Conservation (phyloP, 495 filamentous ascomycete genomes). For the Hypoxylon fragiforme region DNA sequence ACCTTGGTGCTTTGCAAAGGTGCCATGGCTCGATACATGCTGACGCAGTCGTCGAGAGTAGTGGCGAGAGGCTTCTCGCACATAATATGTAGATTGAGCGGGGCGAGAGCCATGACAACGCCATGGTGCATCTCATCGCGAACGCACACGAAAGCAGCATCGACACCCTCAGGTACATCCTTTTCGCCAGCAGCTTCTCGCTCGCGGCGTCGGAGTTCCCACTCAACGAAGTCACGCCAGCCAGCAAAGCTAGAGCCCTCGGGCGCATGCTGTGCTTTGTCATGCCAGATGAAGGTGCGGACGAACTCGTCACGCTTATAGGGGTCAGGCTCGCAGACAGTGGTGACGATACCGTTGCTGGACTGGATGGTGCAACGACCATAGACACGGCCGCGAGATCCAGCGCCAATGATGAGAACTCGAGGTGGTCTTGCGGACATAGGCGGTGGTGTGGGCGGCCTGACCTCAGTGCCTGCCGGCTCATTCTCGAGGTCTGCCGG, state of each 20-base stretch:
- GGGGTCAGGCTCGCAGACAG: conserved; percentile 79
- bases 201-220: conserved; percentile 60
- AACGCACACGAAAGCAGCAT: conserved; percentile 86
- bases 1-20: conserved; percentile 48
- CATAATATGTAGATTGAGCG: conserved; percentile 77
- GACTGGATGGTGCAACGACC: conserved; percentile 64
- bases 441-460: conserved; percentile 38
- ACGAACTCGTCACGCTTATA: conserved; percentile 75
- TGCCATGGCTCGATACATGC: conserved; percentile 64
- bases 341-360: conserved; percentile 66
- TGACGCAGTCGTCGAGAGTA: conserved; percentile 71
- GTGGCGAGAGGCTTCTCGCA: conserved; percentile 94
- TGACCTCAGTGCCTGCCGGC: conserved; percentile 11
- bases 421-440: conserved; percentile 52
- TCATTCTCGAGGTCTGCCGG: conserved; percentile 29
- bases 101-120: conserved; percentile 70
- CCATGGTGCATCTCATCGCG: conserved; percentile 85
- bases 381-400: conserved; percentile 79
- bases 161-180: conserved; percentile 59
- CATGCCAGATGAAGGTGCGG: conserved; percentile 65
- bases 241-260: conserved; percentile 65
- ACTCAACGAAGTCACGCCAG: conserved; percentile 74
- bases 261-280: conserved; percentile 41
- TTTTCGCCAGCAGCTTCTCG: conserved; percentile 43
- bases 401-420: conserved; percentile 84